Percentiles rank a stretch among this genome's conserved stretches.
These are phyloP conservation scores for Claviceps cyperi DNA, from an alignment of 2,329 filamentous ascomycete genomes.

Conservation along the genomic window DNA sequence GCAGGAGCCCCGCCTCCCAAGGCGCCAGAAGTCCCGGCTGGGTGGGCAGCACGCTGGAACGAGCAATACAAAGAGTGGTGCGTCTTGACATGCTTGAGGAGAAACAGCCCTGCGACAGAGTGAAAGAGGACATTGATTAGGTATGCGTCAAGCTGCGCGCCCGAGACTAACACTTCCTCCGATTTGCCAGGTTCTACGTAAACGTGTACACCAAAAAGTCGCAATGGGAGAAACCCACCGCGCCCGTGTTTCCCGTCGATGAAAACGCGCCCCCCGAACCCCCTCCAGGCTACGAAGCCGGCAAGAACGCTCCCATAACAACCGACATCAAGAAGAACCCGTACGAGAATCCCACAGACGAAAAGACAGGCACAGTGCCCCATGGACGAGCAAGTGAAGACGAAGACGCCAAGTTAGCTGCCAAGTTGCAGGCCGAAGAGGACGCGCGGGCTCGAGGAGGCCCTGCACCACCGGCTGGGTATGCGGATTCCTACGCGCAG, in stretches of 20 bases:
- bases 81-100: not conserved
- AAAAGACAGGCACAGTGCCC: conserved; percentile 11
- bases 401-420: conserved; percentile 61
- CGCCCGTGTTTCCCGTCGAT: conserved; percentile 42
- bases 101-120: too few species aligned
- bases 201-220: conserved; percentile 79
- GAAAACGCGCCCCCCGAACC: conserved; percentile 37
- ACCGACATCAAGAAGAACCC: conserved; percentile 56
- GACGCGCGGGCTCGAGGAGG: conserved; percentile 40
- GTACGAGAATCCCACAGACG: conserved; percentile 32
- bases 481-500: conserved; percentile 16
- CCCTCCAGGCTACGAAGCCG: conserved; percentile 51
- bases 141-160: not conserved
- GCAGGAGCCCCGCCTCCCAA: conserved; percentile 41
- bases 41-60: conserved; percentile 79
- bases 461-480: conserved; percentile 19
- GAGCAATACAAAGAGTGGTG: conserved; percentile 77
- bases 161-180: not conserved
- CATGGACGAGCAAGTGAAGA: conserved; percentile 22
- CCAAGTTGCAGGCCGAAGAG: conserved; percentile 72
- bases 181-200: conserved; percentile 63
- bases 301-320: conserved; percentile 21
- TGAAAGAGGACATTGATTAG: too few species aligned
- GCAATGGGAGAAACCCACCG: conserved; percentile 75
- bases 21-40: conserved; percentile 47